A percentile compares a stretch with the other conserved stretches of the same genome.
Evolutionary conservation across 495 filamentous ascomycete genomes (phyloP).

Genomic region (Neurospora pannonica): DNA sequence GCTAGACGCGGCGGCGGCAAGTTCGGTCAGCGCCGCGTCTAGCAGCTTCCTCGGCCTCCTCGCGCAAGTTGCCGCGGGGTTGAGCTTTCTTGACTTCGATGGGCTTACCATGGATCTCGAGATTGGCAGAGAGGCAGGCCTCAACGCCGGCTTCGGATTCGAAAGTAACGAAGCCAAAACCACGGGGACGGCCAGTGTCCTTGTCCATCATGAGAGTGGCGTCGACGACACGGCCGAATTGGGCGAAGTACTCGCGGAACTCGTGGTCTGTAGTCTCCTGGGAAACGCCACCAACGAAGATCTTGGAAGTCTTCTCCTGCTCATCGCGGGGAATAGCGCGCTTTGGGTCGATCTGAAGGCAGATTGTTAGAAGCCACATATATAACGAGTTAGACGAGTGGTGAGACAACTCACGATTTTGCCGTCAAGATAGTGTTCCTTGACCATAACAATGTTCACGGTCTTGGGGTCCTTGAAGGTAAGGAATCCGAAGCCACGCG

Average conservation of each 20-base stretch:
- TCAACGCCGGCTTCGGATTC: constrained; percentile 94
- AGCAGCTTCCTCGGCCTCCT: constrained; percentile 71
- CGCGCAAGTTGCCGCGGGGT: constrained; percentile 86
- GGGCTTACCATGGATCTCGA: constrained; percentile 87
- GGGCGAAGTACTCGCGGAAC: constrained; percentile 92
- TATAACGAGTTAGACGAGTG: neutral
- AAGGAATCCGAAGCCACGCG: constrained; percentile 91
- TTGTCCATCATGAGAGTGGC: constrained; percentile 99
- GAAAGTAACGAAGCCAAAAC: constrained; percentile 98
- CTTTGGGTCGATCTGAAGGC: constrained; percentile 83
- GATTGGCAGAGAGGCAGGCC: constrained; percentile 63
- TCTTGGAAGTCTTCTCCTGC: constrained; percentile 95
- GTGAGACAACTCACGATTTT: constrained; percentile 72
- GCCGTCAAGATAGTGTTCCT: constrained; percentile 95
- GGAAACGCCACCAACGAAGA: constrained; percentile 95
- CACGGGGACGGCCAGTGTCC: constrained; percentile 88
- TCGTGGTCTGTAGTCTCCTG: constrained; percentile 93
- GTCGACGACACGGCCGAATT: constrained; percentile 92
- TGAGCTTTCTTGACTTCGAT: constrained; percentile 99
- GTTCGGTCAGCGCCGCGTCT: constrained; percentile 47
- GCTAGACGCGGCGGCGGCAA: no score
- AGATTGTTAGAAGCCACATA: constrained; percentile 5
- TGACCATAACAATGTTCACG: constrained; percentile 99
- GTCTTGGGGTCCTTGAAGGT: constrained; percentile 96
- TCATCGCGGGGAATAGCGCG: constrained; percentile 95